Evolutionary conservation across 768 basidiomycete species (phyloP), one percentile per base, ranked within the genome.

Genomic region (Pisolithus orientalis): DNA sequence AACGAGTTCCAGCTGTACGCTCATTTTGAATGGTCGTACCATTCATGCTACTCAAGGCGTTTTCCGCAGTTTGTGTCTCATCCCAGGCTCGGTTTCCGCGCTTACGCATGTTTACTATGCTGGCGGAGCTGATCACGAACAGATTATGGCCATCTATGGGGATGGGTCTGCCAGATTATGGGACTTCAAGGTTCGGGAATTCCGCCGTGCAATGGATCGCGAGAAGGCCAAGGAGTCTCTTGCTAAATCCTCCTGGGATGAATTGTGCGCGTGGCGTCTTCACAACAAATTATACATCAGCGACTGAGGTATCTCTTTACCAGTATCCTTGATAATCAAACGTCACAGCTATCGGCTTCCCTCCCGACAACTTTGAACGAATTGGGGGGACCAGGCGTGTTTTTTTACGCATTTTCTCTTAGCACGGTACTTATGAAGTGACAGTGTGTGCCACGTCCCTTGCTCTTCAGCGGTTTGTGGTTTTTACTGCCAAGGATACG

Each of bases 141-240:
- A 90, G 53, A 65, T 96, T 28, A 62, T 96, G 47, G 69, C 94
- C 6, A 67, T 87, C 1, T 97, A 97, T 65, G 73, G 73, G 3
- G 84, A 89, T 55, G 83, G 80, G 2, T 80, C 84, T 50, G 90
- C 88, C 1, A 75, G 96, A 39, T 69, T 94, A 2, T 99, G 96
- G 93, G 90, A 97, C 60, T 72, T 85, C 13, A 80, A 82, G 55
- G 87, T 84, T 0, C 78, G 79, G 52, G 94, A 96, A 59, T 86
- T 98, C 59, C 80, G 91, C 77, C 72, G 95, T 47, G 89, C 92
- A 0, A 90, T 90, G 79, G 76, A 76, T 5, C 58, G 74, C 7
- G 85, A 85, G 39, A 93, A 88, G 62, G 91, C 86, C 0, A 79
- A 82, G 47, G 91, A 92, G 46, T 72, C 92, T 51, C 59, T 95